Evolutionary conservation across 1,284 basidiomycete genomes (phyloP).

Genomic region (Rhodotorula mucilaginosa): DNA sequence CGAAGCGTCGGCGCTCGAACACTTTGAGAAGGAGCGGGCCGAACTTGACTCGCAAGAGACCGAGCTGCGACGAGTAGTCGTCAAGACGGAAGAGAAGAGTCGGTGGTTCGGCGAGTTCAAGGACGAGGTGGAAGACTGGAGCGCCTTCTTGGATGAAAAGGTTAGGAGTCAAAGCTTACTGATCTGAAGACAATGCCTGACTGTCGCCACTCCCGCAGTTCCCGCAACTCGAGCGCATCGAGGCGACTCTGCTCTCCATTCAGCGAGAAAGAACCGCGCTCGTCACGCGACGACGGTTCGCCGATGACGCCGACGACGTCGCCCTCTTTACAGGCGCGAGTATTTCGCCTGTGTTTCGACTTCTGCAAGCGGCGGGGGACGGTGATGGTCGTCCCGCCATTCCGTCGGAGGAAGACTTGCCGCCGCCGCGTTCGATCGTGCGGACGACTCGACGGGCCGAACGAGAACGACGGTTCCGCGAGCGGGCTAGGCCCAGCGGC

Average conservation of each 20-base stretch:
- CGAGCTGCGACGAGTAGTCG: conserved; percentile 76
- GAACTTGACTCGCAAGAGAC: conserved; percentile 71
- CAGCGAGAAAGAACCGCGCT: conserved; percentile 72
- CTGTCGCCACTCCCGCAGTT: conserved; percentile 57
- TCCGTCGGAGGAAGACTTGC: background rate
- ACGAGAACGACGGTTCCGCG: conserved; percentile 55
- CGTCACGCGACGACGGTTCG: conserved; percentile 61
- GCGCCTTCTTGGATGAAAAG: conserved; percentile 87
- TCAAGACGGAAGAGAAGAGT: conserved; percentile 72
- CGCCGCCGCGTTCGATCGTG: conserved; percentile 29
- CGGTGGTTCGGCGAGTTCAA: conserved; percentile 82
- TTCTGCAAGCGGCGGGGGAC: background rate
- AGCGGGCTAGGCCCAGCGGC: conserved; percentile 26
- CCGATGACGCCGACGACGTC: conserved; percentile 80
- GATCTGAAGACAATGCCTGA: conserved; percentile 16
- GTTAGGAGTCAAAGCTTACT: conserved; percentile 50
- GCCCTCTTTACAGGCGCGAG: conserved; percentile 65
- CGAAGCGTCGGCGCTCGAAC: conserved; percentile 43
- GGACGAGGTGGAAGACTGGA: conserved; percentile 83
- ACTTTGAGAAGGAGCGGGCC: conserved; percentile 60
- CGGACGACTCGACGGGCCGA: conserved; percentile 53
- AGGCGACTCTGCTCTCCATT: conserved; percentile 71
- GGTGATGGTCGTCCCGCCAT: conserved; percentile 4
- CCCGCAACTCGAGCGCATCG: conserved; percentile 77
- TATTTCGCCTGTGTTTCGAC: conserved; percentile 16